Evolutionary conservation across 352 stramenopile genomes (phyloP).

Genomic region (Nothophytophthora sp.): DNA sequence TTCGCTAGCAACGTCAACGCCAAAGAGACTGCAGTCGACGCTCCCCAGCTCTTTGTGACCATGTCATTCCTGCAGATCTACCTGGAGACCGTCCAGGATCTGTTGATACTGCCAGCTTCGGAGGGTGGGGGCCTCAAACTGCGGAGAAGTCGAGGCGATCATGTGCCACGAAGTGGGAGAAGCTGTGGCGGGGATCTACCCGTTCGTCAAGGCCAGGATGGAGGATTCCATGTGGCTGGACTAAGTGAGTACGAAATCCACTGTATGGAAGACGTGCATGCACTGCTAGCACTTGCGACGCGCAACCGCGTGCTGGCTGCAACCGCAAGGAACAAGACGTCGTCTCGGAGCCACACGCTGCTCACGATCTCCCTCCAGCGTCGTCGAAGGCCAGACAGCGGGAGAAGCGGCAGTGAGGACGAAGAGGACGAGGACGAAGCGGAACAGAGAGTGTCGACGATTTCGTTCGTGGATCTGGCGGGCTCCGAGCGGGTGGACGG

Average conservation of each 20-base stretch:
- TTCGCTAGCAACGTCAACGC: conserved; percentile 26
- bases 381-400: conserved; percentile 1
- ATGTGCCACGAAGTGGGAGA: background rate
- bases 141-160: background rate
- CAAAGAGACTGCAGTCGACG: background rate
- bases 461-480: conserved; percentile 76
- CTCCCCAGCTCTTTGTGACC: conserved; percentile 16
- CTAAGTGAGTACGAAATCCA: conserved; percentile 55
- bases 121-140: conserved; percentile 1
- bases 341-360: conserved; percentile 70
- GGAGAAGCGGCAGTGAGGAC: conserved; percentile 15
- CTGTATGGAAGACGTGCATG: conserved; percentile 45
- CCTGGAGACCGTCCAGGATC: conserved; percentile 71
- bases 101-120: conserved; percentile 32
- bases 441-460: conserved; percentile 22
- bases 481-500: conserved; percentile 67
- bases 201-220: conserved; percentile 45
- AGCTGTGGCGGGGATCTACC: conserved; percentile 28
- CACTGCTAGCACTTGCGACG: conserved; percentile 45
- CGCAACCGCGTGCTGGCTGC: conserved; percentile 56
- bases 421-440: conserved; percentile 9
- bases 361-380: conserved; percentile 53
- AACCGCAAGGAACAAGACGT: conserved; percentile 66
- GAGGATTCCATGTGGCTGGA: conserved; percentile 62
- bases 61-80: conserved; percentile 82